Evolutionary conservation across 2,329 filamentous ascomycete species (phyloP).

Genomic region (Neopestalotiopsis rosae): DNA sequence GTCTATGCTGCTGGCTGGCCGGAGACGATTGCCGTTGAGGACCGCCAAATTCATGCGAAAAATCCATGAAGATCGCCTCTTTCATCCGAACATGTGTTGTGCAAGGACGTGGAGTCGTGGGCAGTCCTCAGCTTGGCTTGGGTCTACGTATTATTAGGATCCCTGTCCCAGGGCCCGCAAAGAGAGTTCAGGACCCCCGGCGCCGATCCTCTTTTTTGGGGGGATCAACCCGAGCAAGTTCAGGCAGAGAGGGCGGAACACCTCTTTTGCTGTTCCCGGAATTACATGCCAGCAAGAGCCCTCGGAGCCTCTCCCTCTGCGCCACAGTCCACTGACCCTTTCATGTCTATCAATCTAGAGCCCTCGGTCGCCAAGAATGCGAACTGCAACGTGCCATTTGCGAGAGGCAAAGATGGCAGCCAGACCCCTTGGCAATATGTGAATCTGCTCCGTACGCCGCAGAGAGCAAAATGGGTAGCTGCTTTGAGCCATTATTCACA

Average conservation of each 20-base stretch:
- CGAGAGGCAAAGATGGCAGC: not conserved
- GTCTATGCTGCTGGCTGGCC: not conserved
- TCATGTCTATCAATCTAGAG: slow-evolving; percentile 12
- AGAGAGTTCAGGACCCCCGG: not conserved
- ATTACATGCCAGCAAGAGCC: not conserved
- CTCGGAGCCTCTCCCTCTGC: not conserved
- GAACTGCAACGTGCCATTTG: not conserved
- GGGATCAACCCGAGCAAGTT: no score
- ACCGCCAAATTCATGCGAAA: slow-evolving; percentile 6
- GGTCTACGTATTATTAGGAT: not conserved
- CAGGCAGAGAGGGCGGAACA: not conserved
- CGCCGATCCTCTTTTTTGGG: slow-evolving; percentile 1
- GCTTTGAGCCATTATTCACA: not conserved
- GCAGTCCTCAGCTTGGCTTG: not conserved
- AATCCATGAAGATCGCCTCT: not conserved
- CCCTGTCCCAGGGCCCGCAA: not conserved
- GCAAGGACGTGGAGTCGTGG: not conserved
- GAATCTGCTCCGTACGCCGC: not conserved
- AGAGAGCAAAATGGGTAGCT: not conserved
- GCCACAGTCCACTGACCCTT: slow-evolving; percentile 2
- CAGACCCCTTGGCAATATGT: not conserved
- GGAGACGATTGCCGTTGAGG: slow-evolving; percentile 8
- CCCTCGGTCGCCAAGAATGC: not conserved
- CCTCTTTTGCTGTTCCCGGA: not conserved
- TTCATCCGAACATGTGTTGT: slow-evolving; percentile 11